These are phyloP conservation scores for Cercospora nicotianae DNA, from an alignment of 2,329 filamentous ascomycete genomes.

Conservation along the genomic window DNA sequence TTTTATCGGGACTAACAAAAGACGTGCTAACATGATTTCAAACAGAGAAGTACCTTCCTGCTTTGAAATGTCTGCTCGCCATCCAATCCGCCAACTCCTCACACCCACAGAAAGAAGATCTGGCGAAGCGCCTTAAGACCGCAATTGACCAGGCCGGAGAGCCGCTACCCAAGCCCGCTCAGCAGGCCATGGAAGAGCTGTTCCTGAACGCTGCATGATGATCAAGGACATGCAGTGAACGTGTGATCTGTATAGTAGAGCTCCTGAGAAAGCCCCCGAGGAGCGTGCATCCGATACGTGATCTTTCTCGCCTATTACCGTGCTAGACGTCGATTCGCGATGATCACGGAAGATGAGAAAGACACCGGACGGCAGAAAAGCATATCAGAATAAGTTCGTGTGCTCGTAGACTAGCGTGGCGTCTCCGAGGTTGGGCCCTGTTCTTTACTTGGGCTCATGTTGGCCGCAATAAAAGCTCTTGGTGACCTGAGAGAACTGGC, in stretches of 20 bases:
- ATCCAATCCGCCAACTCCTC: constrained; percentile 67
- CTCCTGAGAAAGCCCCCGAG: not conserved
- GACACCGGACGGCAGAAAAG: not conserved
- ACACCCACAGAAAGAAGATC: constrained; percentile 73
- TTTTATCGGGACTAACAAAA: constrained; percentile 9
- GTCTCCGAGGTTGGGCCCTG: not conserved
- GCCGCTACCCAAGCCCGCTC: constrained; percentile 60
- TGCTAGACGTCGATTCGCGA: not conserved
- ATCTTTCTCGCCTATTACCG: not conserved
- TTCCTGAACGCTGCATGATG: constrained; percentile 43
- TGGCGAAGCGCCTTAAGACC: constrained; percentile 64
- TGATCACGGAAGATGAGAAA: not conserved
- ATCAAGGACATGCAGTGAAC: not conserved
- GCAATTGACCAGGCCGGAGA: constrained; percentile 47
- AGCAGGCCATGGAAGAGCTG: constrained; percentile 67
- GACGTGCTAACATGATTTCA: not conserved
- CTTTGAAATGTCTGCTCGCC: constrained; percentile 79
- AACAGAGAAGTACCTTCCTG: constrained; percentile 77
- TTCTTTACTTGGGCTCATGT: not conserved
- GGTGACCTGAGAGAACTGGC: not conserved
- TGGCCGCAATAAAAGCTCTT: not conserved
- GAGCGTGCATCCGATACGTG: not conserved
- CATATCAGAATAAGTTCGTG: not conserved
- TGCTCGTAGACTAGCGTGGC: not conserved
- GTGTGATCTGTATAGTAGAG: constrained; percentile 4